Conservation (phyloP, 1,284 basidiomycete species). For the Kwoniella shivajii region DNA sequence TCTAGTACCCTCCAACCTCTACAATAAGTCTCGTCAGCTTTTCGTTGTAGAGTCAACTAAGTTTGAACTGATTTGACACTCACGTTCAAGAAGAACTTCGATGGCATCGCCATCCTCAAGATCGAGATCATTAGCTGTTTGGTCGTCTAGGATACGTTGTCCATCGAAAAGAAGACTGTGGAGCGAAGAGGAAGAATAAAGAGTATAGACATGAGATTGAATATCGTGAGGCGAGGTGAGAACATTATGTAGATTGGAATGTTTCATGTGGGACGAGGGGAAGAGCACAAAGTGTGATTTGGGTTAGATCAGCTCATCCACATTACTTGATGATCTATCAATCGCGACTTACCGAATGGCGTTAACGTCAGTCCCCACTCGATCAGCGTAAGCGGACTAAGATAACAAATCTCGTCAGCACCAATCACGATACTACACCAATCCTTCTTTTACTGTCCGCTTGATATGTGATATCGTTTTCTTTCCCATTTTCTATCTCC, state of each 20-base stretch:
- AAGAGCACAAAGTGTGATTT: no score
- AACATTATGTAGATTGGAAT: no score
- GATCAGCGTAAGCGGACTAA: constrained; percentile 87
- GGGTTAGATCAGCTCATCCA: no score
- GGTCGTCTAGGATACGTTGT: constrained; percentile 74
- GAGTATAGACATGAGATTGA: background rate
- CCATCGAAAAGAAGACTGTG: constrained; percentile 84
- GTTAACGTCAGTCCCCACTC: constrained; percentile 84
- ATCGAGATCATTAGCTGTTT: constrained; percentile 77
- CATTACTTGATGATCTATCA: no score
- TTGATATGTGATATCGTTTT: no score
- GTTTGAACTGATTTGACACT: constrained; percentile 48
- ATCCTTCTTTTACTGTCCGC: no score
- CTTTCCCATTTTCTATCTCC: no score
- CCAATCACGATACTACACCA: background rate
- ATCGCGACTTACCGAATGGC: constrained; percentile 78
- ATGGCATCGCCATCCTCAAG: constrained; percentile 84
- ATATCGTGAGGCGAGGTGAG: background rate
- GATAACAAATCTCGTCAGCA: constrained; percentile 6
- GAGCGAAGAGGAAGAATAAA: background rate
- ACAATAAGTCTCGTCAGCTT: constrained; percentile 2
- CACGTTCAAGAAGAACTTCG: constrained; percentile 91
- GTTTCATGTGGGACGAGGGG: no score
- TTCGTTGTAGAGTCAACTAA: background rate
- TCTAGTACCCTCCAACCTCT: constrained; percentile 43